A percentile compares a stretch with the other conserved stretches of the same genome.
These are phyloP conservation scores for Silybum marianum DNA, from an alignment of 129 eudicot species.

Conservation along the genomic window DNA sequence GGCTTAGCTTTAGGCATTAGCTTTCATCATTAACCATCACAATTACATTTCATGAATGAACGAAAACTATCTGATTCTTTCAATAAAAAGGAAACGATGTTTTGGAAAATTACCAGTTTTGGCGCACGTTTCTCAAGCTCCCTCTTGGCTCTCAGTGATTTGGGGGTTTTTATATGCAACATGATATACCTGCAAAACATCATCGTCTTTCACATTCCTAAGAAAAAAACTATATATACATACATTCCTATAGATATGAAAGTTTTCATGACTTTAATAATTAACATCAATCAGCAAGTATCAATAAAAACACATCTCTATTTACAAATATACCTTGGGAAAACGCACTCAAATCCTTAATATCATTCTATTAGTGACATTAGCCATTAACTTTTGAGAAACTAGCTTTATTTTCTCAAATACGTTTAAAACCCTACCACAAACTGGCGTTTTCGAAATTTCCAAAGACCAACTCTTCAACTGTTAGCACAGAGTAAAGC, in stretches of 20 bases:
- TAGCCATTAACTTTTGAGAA: too few species aligned
- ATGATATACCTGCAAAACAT: slow-evolving; percentile 36
- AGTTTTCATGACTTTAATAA: neutral
- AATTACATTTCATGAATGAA: neutral
- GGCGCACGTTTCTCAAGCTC: slow-evolving; percentile 94
- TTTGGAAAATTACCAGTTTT: slow-evolving; percentile 57
- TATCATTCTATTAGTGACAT: neutral
- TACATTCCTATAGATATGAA: too few species aligned
- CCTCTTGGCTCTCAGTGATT: slow-evolving; percentile 66
- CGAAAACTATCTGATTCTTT: neutral
- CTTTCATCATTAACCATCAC: neutral
- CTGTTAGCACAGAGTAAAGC: too few species aligned
- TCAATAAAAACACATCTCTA: neutral
- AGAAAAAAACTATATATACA: too few species aligned
- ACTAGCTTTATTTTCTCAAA: neutral
- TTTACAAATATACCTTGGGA: neutral
- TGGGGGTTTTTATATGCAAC: slow-evolving; percentile 79
- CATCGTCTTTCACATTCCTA: too few species aligned
- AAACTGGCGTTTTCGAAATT: too few species aligned
- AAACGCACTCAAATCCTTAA: neutral
- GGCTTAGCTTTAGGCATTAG: neutral
- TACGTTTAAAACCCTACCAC: neutral
- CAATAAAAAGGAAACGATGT: neutral
- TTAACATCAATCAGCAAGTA: neutral
- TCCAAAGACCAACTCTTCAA: too few species aligned